Percentiles rank a stretch among this genome's conserved stretches.
Evolutionary conservation across 2,329 filamentous ascomycete genomes (phyloP).

Genomic region (Didymella pinodella): DNA sequence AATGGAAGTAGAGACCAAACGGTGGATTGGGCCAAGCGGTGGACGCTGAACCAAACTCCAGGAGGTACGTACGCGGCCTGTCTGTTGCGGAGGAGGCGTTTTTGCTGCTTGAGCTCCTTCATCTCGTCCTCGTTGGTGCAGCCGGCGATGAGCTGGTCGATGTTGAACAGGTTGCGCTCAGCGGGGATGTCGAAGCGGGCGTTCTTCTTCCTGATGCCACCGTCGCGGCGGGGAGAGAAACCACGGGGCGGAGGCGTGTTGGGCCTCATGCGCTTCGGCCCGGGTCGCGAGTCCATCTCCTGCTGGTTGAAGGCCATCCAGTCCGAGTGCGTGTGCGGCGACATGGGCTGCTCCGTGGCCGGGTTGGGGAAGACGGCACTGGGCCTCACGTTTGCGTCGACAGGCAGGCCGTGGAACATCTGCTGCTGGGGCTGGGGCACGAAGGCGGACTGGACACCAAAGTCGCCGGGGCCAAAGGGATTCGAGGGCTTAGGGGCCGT

Average conservation of each 20-base stretch:
- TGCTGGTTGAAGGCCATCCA: slow-evolving; percentile 61
- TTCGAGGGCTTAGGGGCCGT: slow-evolving; percentile 77
- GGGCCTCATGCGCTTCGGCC: slow-evolving; percentile 66
- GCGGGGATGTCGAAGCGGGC: slow-evolving; percentile 96
- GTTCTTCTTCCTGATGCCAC: slow-evolving; percentile 98
- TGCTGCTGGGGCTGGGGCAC: slow-evolving; percentile 54
- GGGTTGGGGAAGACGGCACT: slow-evolving; percentile 59
- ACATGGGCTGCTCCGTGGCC: slow-evolving; percentile 60
- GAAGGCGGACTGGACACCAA: slow-evolving; percentile 57
- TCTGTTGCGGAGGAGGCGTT: slow-evolving; percentile 90
- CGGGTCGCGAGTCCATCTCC: slow-evolving; percentile 58
- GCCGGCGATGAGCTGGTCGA: slow-evolving; percentile 88
- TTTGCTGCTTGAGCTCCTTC: slow-evolving; percentile 98
- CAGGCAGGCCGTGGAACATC: slow-evolving; percentile 50
- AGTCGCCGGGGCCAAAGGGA: slow-evolving; percentile 62
- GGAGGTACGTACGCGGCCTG: slow-evolving; percentile 81
- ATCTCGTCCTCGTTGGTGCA: slow-evolving; percentile 91
- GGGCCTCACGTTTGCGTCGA: slow-evolving; percentile 54
- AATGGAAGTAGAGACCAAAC: slow-evolving; percentile 43
- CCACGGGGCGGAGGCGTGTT: slow-evolving; percentile 73
- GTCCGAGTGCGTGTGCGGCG: slow-evolving; percentile 68
- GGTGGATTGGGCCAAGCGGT: slow-evolving; percentile 39
- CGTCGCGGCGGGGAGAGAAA: slow-evolving; percentile 79
- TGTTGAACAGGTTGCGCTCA: slow-evolving; percentile 91
- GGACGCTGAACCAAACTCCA: slow-evolving; percentile 56